Conservation (phyloP, 352 stramenopile species). For the Phytophthora colocasiae region DNA sequence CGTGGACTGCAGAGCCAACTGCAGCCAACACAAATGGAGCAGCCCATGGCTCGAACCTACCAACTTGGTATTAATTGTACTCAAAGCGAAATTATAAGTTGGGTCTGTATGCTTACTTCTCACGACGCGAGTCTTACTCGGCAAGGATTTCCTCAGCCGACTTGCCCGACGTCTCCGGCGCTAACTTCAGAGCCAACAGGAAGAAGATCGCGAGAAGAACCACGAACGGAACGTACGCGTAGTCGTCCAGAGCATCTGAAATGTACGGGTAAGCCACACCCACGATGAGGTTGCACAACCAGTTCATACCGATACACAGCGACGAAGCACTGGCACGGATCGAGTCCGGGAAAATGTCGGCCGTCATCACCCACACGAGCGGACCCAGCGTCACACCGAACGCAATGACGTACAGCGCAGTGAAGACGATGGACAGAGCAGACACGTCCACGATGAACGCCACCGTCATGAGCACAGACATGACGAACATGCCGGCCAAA, state of each 20-base stretch:
- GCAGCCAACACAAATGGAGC: constrained; percentile 54
- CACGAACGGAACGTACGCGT: constrained; percentile 45
- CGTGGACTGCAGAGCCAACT: constrained; percentile 58
- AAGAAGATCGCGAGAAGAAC: constrained; percentile 50
- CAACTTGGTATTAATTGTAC: no score
- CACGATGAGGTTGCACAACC: constrained; percentile 55
- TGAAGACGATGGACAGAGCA: constrained; percentile 28
- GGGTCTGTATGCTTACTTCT: constrained; percentile 10
- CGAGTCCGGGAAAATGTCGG: constrained; percentile 29
- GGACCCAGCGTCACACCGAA: constrained; percentile 22
- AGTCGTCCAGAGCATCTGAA: constrained; percentile 39
- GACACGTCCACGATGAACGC: constrained; percentile 29
- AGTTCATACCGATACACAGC: constrained; percentile 55
- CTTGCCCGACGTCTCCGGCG: constrained; percentile 67
- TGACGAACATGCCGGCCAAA: constrained; percentile 45
- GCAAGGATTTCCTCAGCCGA: constrained; percentile 61
- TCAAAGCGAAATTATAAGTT: no score
- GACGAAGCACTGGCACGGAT: constrained; percentile 28
- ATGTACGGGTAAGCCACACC: constrained; percentile 63
- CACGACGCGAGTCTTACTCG: constrained; percentile 36
- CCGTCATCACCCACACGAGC: constrained; percentile 26
- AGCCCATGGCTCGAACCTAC: constrained; percentile 57
- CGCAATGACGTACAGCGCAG: constrained; percentile 20
- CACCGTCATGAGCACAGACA: constrained; percentile 38
- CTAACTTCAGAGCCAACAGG: constrained; percentile 40